These are phyloP conservation scores for Cyberlindnera xishuangbannaensis DNA, from an alignment of 805 yeast genomes.

Conservation along the genomic window DNA sequence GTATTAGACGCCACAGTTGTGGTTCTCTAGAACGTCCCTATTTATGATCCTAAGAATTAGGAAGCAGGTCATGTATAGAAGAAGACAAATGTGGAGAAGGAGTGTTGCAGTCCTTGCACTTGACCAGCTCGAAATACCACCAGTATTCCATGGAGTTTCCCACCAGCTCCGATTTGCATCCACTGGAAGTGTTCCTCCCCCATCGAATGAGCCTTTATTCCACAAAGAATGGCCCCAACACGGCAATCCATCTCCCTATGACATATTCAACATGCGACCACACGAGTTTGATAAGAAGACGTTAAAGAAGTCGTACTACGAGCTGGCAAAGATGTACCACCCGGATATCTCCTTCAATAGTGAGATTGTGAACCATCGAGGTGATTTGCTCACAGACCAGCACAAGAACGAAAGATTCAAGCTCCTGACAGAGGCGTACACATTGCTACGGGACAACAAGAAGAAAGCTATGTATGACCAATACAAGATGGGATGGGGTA, in stretches of 20 bases:
- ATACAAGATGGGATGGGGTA: constrained; percentile 41
- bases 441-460: constrained; percentile 41
- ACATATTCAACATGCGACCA: constrained; percentile 45
- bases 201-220: constrained; percentile 6
- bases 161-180: not conserved
- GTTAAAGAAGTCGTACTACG: constrained; percentile 47
- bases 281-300: constrained; percentile 30
- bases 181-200: not conserved
- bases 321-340: constrained; percentile 70
- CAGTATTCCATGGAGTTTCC: too few species aligned
- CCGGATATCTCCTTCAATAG: constrained; percentile 52
- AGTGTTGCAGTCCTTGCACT: too few species aligned
- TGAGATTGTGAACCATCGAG: constrained; percentile 24
- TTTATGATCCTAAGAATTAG: too few species aligned
- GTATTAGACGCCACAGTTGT: too few species aligned
- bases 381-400: constrained; percentile 28
- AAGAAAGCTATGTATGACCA: constrained; percentile 41
- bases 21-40: too few species aligned
- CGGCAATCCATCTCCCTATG: constrained; percentile 61
- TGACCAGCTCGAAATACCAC: too few species aligned
- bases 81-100: too few species aligned
- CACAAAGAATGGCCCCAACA: constrained; percentile 51
- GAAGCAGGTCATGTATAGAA: too few species aligned
- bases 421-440: constrained; percentile 51
- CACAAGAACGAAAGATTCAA: constrained; percentile 39